Evolutionary conservation across 495 filamentous ascomycete species (phyloP), one percentile per base, ranked within the genome.

Genomic region (Lophium mytilinum): DNA sequence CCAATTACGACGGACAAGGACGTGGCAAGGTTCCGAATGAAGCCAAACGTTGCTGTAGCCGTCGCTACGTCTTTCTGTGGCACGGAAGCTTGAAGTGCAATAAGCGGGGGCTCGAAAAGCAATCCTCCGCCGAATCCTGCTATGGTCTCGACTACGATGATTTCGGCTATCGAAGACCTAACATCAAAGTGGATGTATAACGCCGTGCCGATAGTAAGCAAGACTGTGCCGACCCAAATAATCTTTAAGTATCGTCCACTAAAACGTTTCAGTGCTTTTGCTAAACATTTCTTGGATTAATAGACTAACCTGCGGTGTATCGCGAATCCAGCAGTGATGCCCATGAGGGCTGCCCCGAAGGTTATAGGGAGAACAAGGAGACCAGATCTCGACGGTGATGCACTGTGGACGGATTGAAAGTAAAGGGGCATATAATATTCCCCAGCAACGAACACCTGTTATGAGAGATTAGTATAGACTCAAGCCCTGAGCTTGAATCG

Each of bases 401-500:
- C 76, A 48, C 66, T 67, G 24, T 74, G 71, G 0, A 73, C 80
- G 3, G 75, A 76, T 63, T 84, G 81, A 18, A 83, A 76, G 63
- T 77, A 83, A 0, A 83, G 72, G 0, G 81, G 81, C 17, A 83
- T 70, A 55, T 82, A 84, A 62, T 80, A 84, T 52, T 81, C 79
- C 6, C 68, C 72, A 0, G 69, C 74, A 9, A 81, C 76, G 67
- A 77, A 80, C 12, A 72, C 60, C 62, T 61, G 24, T 7, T 11
- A 19, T 7, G 11, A 46, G 21, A 15, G 4, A 12, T 43, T 24
- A 49, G 50, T 37, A 12, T 33, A 36, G 24, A 57, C 0, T 30
- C 0, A 35, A 35, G 10, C 3, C 47, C 12, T 39, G 41, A 14
- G 14, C 6, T 50, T 14, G 19, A 40, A 19, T 2, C 6, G 10